phyloP scores from a whole-genome alignment of 75 land plant species.

The Selaginella moellendorffii region DNA sequence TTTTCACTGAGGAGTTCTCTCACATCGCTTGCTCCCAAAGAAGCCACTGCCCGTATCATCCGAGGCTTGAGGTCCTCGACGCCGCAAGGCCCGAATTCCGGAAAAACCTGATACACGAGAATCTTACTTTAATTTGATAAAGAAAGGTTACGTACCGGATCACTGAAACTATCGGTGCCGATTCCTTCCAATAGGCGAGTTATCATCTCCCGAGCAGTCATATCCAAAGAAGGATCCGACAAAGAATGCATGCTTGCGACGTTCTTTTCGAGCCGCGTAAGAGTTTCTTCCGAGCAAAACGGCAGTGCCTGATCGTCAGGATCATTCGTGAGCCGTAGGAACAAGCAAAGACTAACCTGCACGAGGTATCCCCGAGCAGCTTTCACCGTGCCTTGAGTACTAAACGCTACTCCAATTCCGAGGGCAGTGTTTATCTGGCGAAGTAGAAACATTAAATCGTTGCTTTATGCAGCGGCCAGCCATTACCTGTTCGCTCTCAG shows the following conservation, averaged over 20 bases:
- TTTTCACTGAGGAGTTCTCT: conserved; percentile 20
- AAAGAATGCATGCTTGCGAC: conserved; percentile 27
- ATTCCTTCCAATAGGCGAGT: conserved; percentile 21
- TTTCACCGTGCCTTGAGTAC: conserved; percentile 13
- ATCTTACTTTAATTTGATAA: too few species aligned
- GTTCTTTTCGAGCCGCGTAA: conserved; percentile 26
- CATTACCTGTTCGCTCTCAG: conserved; percentile 32
- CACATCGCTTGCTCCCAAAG: conserved; percentile 23
- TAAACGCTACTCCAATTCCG: conserved; percentile 26
- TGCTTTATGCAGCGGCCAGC: not conserved
- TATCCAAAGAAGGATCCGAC: conserved; percentile 17
- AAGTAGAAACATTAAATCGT: not conserved
- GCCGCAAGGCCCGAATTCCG: conserved; percentile 27
- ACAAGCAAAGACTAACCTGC: too few species aligned
- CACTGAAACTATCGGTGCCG: conserved; percentile 23
- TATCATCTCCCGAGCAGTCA: conserved; percentile 18
- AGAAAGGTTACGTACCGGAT: too few species aligned
- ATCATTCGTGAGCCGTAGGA: too few species aligned
- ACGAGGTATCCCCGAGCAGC: conserved; percentile 33
- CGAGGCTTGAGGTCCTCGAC: conserved; percentile 21
- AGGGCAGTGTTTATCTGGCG: conserved; percentile 26
- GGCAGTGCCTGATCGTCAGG: conserved; percentile 26
- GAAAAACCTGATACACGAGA: conserved; percentile 22
- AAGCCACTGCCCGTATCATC: conserved; percentile 36
- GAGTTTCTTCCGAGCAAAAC: conserved; percentile 33